Evolutionary conservation across 257 asterid genomes (phyloP).

Genomic region (Solanum sejunctum): DNA sequence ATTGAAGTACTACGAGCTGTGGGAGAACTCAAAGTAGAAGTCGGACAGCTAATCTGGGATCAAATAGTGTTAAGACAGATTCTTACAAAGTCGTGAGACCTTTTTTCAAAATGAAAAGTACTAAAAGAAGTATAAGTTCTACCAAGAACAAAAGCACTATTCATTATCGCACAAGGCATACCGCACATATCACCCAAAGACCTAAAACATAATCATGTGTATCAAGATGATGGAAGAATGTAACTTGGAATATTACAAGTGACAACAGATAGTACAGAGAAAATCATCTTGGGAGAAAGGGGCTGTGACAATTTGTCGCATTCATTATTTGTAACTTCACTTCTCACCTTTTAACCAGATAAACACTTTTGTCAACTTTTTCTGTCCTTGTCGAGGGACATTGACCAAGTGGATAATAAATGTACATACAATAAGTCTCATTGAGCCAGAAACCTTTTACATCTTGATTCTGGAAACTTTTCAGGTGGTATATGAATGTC

Average conservation of each 20-base stretch:
- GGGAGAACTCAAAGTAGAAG: not conserved
- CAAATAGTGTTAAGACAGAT: not conserved
- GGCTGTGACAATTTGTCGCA: not conserved
- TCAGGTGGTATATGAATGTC: not conserved
- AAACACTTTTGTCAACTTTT: not conserved
- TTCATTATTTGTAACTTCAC: not conserved
- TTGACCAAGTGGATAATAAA: not conserved
- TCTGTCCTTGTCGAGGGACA: not conserved
- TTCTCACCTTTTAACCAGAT: not conserved
- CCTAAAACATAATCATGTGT: not conserved
- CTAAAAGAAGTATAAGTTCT: not conserved
- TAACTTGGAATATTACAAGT: not conserved
- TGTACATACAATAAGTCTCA: not conserved
- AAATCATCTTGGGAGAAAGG: not conserved
- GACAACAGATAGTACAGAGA: not conserved
- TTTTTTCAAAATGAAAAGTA: not conserved
- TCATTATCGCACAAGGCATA: not conserved
- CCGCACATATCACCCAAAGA: not conserved
- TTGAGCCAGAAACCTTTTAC: not conserved
- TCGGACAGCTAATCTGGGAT: not conserved
- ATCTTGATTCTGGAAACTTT: not conserved
- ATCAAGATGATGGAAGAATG: not conserved
- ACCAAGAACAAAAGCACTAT: not conserved
- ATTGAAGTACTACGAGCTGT: not conserved
- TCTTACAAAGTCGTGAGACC: not conserved